phyloP scores from a whole-genome alignment of 805 yeast species.

The Candida broadrunensis region DNA sequence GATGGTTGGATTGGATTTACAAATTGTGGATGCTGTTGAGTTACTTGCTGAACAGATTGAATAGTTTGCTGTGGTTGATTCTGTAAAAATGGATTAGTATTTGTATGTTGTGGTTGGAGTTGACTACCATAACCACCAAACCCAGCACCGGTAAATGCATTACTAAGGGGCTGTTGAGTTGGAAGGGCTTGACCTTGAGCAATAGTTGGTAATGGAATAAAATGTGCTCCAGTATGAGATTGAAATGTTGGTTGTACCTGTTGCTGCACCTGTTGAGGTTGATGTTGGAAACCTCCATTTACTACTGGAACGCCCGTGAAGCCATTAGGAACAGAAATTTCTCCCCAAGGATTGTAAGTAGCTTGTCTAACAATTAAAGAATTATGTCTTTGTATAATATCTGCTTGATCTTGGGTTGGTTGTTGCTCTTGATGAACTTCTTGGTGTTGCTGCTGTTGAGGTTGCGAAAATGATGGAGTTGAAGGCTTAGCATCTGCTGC shows the following conservation, averaged over 20 bases:
- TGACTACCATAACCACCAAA: slow-evolving; percentile 52
- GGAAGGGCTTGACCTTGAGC: slow-evolving; percentile 12
- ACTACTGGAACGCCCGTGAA: slow-evolving; percentile 1
- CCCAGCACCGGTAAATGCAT: slow-evolving; percentile 53
- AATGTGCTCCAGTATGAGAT: neutral
- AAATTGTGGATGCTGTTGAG: slow-evolving; percentile 13
- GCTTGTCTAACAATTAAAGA: slow-evolving; percentile 36
- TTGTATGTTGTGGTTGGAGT: slow-evolving; percentile 18
- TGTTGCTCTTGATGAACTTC: slow-evolving; percentile 4
- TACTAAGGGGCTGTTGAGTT: slow-evolving; percentile 16
- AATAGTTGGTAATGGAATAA: slow-evolving; percentile 6
- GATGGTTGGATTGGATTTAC: slow-evolving; percentile 9
- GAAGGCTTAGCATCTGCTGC: neutral
- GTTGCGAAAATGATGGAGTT: slow-evolving; percentile 1
- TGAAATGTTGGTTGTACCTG: slow-evolving; percentile 10
- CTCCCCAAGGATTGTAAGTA: slow-evolving; percentile 41
- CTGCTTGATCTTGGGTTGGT: neutral
- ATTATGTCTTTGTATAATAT: slow-evolving; percentile 13
- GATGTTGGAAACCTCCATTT: slow-evolving; percentile 5
- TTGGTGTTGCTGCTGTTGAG: slow-evolving; percentile 2
- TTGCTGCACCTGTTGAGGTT: slow-evolving; percentile 14
- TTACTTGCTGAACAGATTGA: slow-evolving; percentile 7
- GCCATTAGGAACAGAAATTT: slow-evolving; percentile 12
- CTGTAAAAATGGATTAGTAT: slow-evolving; percentile 18
- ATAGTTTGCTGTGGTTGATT: slow-evolving; percentile 15